Conservation (phyloP, 2,329 filamentous ascomycete genomes). For the Teratosphaeria gauchensis region DNA sequence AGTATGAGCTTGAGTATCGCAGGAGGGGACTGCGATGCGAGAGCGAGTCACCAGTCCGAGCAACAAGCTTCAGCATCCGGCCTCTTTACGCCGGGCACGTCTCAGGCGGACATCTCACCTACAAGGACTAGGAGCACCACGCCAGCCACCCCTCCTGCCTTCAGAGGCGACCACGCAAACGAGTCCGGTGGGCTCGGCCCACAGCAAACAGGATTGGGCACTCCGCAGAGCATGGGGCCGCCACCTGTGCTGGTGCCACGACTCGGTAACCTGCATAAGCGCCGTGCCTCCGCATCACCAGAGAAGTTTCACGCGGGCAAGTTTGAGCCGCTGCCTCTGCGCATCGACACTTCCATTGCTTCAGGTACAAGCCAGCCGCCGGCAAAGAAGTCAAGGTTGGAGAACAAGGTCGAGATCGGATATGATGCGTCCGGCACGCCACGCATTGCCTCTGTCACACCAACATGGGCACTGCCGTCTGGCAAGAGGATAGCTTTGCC, state of each 20-base stretch:
- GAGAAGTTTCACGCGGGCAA: constrained; percentile 18
- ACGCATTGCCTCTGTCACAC: constrained; percentile 8
- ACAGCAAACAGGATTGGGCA: not conserved
- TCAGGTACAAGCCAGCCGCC: constrained; percentile 3
- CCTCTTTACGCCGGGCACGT: not conserved
- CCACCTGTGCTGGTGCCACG: not conserved
- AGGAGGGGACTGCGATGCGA: not conserved
- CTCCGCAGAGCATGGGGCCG: not conserved
- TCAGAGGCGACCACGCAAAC: not conserved
- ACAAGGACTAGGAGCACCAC: not conserved
- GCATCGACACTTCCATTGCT: constrained; percentile 2
- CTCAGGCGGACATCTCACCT: not conserved
- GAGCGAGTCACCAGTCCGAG: not conserved
- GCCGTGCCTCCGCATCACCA: constrained; percentile 16
- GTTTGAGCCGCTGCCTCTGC: constrained; percentile 16
- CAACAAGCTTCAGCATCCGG: not conserved
- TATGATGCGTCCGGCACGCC: constrained; percentile 15
- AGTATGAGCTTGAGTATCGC: not conserved
- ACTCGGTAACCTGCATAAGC: constrained; percentile 15
- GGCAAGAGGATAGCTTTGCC: constrained; percentile 1
- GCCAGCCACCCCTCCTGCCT: not conserved
- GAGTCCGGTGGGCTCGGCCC: not conserved
- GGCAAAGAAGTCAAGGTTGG: constrained; percentile 11
- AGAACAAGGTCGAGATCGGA: constrained; percentile 13
- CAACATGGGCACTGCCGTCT: constrained; percentile 4